phyloP scores from a whole-genome alignment of 2,329 filamentous ascomycete genomes.

The Aureobasidium leucospermi region DNA sequence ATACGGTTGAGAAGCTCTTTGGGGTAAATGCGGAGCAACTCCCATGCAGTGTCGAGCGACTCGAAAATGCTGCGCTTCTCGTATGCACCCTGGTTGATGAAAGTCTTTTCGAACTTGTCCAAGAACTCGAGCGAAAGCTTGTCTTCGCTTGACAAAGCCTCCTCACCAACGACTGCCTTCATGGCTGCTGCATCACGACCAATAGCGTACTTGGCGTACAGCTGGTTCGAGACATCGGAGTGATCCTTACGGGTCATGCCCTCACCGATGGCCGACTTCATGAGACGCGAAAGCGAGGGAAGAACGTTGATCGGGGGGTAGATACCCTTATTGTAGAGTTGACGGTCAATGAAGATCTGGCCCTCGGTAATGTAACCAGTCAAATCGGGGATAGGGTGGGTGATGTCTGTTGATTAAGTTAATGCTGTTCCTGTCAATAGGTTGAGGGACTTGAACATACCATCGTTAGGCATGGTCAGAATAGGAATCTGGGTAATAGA shows the following conservation, averaged over 20 bases:
- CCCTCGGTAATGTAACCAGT: constrained; percentile 99
- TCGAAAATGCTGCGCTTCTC: constrained; percentile 88
- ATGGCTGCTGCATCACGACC: constrained; percentile 96
- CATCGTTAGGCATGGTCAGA: constrained; percentile 98
- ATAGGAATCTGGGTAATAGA: constrained; percentile 99
- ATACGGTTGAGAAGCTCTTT: constrained; percentile 93
- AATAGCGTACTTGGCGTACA: constrained; percentile 99
- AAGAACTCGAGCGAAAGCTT: constrained; percentile 97
- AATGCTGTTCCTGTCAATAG: too few relatives aligned
- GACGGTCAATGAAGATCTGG: constrained; percentile 94
- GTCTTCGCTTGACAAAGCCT: constrained; percentile 90
- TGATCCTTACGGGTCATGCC: constrained; percentile 95
- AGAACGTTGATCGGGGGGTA: constrained; percentile 99
- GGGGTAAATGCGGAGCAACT: constrained; percentile 90
- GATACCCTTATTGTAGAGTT: constrained; percentile 90
- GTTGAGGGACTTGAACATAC: constrained; percentile 30
- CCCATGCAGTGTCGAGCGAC: constrained; percentile 93
- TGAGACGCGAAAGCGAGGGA: constrained; percentile 94
- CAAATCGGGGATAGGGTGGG: constrained; percentile 96
- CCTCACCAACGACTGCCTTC: constrained; percentile 99
- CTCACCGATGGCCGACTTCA: constrained; percentile 99
- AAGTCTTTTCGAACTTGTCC: constrained; percentile 95
- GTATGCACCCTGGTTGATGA: constrained; percentile 87
- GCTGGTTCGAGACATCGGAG: constrained; percentile 96
- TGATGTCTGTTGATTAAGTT: constrained; percentile 59